A percentile compares a stretch with the other conserved stretches of the same genome.
Conservation (phyloP, 2,329 filamentous ascomycete species). For the Cladophialophora exuberans region DNA sequence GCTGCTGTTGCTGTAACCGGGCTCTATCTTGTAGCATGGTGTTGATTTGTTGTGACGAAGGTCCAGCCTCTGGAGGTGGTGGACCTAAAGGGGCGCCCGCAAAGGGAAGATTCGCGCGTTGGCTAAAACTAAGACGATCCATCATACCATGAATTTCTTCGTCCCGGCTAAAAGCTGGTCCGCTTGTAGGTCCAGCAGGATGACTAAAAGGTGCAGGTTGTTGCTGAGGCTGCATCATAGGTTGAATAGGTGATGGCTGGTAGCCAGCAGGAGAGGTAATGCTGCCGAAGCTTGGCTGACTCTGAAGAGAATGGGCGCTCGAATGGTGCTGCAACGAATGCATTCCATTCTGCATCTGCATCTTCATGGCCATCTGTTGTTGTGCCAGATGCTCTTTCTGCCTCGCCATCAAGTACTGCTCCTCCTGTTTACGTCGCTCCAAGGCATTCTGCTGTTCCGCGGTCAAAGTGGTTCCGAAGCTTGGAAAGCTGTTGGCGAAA, state of each 20-base stretch:
- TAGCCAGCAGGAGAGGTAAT: slow-evolving; percentile 83
- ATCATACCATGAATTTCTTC: slow-evolving; percentile 71
- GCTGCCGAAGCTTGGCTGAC: slow-evolving; percentile 93
- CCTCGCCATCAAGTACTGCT: slow-evolving; percentile 94
- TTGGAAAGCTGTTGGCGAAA: slow-evolving; percentile 90
- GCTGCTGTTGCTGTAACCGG: slow-evolving; percentile 52
- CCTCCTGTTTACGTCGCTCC: slow-evolving; percentile 94
- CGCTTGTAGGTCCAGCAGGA: slow-evolving; percentile 11
- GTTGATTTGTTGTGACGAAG: slow-evolving; percentile 58
- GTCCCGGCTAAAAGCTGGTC: slow-evolving; percentile 56
- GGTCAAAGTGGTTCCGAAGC: slow-evolving; percentile 93
- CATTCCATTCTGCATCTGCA: slow-evolving; percentile 64
- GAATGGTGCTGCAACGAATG: slow-evolving; percentile 84
- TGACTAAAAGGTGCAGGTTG: slow-evolving; percentile 31
- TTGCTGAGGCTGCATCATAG: slow-evolving; percentile 60
- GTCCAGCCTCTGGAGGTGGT: slow-evolving; percentile 51
- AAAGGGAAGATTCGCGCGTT: slow-evolving; percentile 54
- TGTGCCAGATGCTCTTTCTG: slow-evolving; percentile 92
- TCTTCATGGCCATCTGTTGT: slow-evolving; percentile 75
- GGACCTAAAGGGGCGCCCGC: slow-evolving; percentile 48
- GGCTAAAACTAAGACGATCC: slow-evolving; percentile 65
- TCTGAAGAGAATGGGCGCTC: slow-evolving; percentile 93
- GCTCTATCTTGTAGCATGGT: slow-evolving; percentile 65
- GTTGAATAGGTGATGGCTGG: slow-evolving; percentile 63
- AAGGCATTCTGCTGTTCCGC: slow-evolving; percentile 98